phyloP scores from a whole-genome alignment of 1,284 basidiomycete species.

The Ceratobasidium papillatum region DNA sequence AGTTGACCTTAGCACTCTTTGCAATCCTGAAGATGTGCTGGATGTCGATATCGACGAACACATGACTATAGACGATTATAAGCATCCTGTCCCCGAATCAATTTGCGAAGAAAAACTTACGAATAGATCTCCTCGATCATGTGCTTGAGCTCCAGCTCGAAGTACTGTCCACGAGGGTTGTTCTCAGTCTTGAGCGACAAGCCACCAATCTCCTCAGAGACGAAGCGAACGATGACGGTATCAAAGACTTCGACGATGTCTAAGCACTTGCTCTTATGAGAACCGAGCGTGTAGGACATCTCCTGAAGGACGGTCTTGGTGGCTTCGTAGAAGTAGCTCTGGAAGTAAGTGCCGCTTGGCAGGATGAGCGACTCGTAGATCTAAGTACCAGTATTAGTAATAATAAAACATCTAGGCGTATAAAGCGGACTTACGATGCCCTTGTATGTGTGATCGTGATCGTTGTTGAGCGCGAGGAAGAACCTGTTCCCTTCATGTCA shows the following conservation, averaged over 20 bases:
- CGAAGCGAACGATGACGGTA: slow-evolving; percentile 71
- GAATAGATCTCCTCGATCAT: slow-evolving; percentile 74
- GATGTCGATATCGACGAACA: slow-evolving; percentile 76
- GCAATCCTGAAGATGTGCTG: slow-evolving; percentile 64
- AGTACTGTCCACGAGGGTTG: slow-evolving; percentile 64
- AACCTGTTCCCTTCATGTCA: slow-evolving; percentile 53
- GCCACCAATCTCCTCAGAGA: slow-evolving; percentile 72
- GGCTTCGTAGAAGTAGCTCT: slow-evolving; percentile 38
- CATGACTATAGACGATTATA: slow-evolving; percentile 56
- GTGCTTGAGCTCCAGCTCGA: slow-evolving; percentile 66
- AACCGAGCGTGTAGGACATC: slow-evolving; percentile 56
- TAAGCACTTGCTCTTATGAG: slow-evolving; percentile 60
- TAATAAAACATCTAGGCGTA: not conserved
- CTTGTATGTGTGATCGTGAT: slow-evolving; percentile 58
- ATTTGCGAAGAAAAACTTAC: slow-evolving; percentile 54
- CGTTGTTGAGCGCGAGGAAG: slow-evolving; percentile 65
- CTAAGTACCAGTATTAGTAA: slow-evolving; percentile 5
- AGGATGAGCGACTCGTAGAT: slow-evolving; percentile 57
- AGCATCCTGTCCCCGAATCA: not conserved
- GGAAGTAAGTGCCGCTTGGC: slow-evolving; percentile 35
- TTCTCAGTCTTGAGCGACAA: slow-evolving; percentile 72
- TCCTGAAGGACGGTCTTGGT: slow-evolving; percentile 44
- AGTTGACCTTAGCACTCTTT: slow-evolving; percentile 56
- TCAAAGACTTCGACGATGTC: slow-evolving; percentile 80
- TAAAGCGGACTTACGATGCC: slow-evolving; percentile 53